Conservation (phyloP, 2,329 filamentous ascomycete species). For the Exophiala sideris region DNA sequence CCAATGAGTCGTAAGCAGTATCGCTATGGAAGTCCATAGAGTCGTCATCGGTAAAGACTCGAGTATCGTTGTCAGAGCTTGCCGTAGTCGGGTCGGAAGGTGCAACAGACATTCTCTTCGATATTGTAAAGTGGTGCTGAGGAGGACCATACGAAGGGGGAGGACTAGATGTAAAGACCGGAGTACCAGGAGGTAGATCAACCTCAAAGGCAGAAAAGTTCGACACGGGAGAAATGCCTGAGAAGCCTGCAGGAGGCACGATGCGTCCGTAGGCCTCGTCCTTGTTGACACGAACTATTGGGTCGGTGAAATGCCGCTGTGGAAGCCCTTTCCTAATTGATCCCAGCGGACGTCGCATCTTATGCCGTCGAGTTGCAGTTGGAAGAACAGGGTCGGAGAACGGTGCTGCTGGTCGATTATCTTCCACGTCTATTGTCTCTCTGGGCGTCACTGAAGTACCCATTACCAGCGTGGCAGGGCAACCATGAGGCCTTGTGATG, state of each 20-base stretch:
- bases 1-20: constrained; percentile 61
- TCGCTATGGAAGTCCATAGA: constrained; percentile 61
- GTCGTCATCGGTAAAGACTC: constrained; percentile 57
- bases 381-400: neutral
- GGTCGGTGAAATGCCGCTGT: constrained; percentile 28
- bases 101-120: constrained; percentile 54
- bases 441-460: constrained; percentile 17
- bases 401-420: constrained; percentile 1
- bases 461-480: constrained; percentile 19
- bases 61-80: constrained; percentile 59
- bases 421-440: constrained; percentile 6
- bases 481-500: constrained; percentile 7
- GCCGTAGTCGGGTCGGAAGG: constrained; percentile 57
- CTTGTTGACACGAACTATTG: constrained; percentile 24
- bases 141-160: constrained; percentile 16
- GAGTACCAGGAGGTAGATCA: constrained; percentile 27
- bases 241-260: constrained; percentile 20
- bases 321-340: constrained; percentile 30
- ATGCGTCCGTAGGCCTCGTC: constrained; percentile 27
- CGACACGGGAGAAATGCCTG: constrained; percentile 30
- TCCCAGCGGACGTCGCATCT: constrained; percentile 32
- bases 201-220: constrained; percentile 33
- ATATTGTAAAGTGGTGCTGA: constrained; percentile 24
- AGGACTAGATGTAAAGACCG: constrained; percentile 27
- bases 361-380: constrained; percentile 16